Percentiles rank a stretch among this genome's conserved stretches.
Evolutionary conservation across 179 eudicot genomes (phyloP).

Genomic region (Pouteria campechiana): DNA sequence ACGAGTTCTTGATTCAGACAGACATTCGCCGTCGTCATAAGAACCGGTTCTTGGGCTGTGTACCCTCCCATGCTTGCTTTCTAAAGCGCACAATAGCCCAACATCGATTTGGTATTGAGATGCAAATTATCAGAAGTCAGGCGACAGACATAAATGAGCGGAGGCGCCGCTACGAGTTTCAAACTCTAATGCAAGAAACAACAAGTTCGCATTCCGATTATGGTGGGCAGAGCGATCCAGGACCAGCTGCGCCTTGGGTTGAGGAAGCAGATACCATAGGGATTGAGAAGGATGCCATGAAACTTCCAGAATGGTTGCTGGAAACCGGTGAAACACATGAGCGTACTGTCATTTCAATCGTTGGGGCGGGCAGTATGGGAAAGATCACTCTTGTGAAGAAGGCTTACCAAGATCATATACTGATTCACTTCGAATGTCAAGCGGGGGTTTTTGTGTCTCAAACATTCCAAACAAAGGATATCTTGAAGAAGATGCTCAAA

Average conservation of each 20-base stretch:
- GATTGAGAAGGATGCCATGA: constrained; percentile 8
- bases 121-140: too few relatives aligned
- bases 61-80: too few relatives aligned
- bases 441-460: constrained; percentile 23
- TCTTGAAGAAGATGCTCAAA: constrained; percentile 4
- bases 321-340: constrained; percentile 1
- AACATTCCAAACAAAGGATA: constrained; percentile 4
- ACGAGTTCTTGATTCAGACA: too few relatives aligned
- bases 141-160: too few relatives aligned
- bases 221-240: constrained; percentile 13
- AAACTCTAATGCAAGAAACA: too few relatives aligned
- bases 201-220: too few relatives aligned
- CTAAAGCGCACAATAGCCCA: too few relatives aligned
- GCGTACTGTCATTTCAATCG: constrained; percentile 8
- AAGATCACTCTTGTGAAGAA: constrained; percentile 20
- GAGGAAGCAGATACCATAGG: constrained; percentile 20
- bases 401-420: constrained; percentile 8
- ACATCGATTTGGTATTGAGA: too few relatives aligned
- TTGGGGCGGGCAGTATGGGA: constrained; percentile 22
- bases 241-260: constrained; percentile 8
- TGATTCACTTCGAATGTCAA: constrained; percentile 7
- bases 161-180: too few relatives aligned
- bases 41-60: too few relatives aligned
- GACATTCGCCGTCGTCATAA: too few relatives aligned
- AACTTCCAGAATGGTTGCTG: constrained; percentile 10